phyloP scores from a whole-genome alignment of 768 basidiomycete genomes.

The Boletus patriciae region DNA sequence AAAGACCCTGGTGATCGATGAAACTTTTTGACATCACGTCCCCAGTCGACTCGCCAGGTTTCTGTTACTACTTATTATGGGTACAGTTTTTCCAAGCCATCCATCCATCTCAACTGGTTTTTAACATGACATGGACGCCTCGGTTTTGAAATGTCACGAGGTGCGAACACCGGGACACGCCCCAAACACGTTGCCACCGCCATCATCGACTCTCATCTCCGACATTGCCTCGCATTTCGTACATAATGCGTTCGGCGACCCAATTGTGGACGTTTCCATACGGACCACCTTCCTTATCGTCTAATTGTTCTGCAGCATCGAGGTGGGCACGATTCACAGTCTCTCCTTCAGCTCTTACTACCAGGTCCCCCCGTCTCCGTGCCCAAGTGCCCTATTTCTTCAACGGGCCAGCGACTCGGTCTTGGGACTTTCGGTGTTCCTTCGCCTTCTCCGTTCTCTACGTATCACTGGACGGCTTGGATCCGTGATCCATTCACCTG shows the following conservation, averaged over 20 bases:
- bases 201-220: conserved; percentile 25
- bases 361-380: neutral
- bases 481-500: conserved; percentile 2
- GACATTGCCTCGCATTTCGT: conserved; percentile 9
- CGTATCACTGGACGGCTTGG: conserved; percentile 8
- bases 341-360: conserved; percentile 15
- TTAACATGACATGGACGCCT: neutral
- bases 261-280: conserved; percentile 10
- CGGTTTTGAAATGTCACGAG: neutral
- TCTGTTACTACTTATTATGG: conserved; percentile 2
- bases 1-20: neutral
- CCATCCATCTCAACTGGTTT: neutral
- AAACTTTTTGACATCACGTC: neutral
- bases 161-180: conserved; percentile 6
- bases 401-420: neutral
- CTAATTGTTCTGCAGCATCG: conserved; percentile 8
- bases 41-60: neutral
- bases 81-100: neutral
- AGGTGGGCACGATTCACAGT: conserved; percentile 16
- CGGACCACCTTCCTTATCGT: conserved; percentile 3
- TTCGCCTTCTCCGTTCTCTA: conserved; percentile 1
- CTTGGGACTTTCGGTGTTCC: neutral
- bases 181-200: conserved; percentile 23
- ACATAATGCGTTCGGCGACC: conserved; percentile 9
- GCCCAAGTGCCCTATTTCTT: neutral